phyloP scores from a whole-genome alignment of 495 filamentous ascomycete species.

The Penicillium robsamsonii region DNA sequence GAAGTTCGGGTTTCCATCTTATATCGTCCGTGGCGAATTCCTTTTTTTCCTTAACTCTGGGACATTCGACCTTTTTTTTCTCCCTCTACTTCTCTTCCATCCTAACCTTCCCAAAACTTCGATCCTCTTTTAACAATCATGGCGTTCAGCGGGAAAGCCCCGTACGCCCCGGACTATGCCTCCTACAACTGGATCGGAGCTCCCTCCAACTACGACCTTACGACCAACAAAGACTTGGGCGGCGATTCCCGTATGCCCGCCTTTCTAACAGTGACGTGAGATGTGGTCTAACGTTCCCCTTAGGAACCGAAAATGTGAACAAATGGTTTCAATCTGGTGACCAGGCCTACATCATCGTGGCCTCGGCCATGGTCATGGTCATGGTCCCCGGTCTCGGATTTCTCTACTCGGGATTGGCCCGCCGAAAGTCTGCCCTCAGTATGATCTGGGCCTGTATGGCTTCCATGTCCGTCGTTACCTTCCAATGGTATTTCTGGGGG shows the following conservation, averaged over 20 bases:
- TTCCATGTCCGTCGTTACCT: slow-evolving; percentile 62
- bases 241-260: slow-evolving; percentile 74
- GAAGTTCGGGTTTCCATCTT: background rate
- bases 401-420: slow-evolving; percentile 63
- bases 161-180: slow-evolving; percentile 45
- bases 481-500: slow-evolving; percentile 77
- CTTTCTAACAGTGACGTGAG: background rate
- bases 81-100: slow-evolving; percentile 6
- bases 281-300: background rate
- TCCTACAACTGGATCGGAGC: slow-evolving; percentile 84
- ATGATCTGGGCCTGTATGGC: slow-evolving; percentile 72
- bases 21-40: slow-evolving; percentile 26
- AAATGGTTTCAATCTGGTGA: slow-evolving; percentile 79
- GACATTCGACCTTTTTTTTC: slow-evolving; percentile 12
- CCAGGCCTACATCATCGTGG: slow-evolving; percentile 84
- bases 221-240: slow-evolving; percentile 66
- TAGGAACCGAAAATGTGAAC: slow-evolving; percentile 76
- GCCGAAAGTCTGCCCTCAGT: slow-evolving; percentile 63
- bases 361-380: slow-evolving; percentile 91
- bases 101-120: background rate
- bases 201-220: slow-evolving; percentile 66
- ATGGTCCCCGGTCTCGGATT: slow-evolving; percentile 80
- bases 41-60: slow-evolving; percentile 9
- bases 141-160: slow-evolving; percentile 31
- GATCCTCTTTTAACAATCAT: slow-evolving; percentile 10